Percentiles rank a stretch among this genome's conserved stretches.
Conservation (phyloP, 2,329 filamentous ascomycete genomes). For the Alternaria panax region DNA sequence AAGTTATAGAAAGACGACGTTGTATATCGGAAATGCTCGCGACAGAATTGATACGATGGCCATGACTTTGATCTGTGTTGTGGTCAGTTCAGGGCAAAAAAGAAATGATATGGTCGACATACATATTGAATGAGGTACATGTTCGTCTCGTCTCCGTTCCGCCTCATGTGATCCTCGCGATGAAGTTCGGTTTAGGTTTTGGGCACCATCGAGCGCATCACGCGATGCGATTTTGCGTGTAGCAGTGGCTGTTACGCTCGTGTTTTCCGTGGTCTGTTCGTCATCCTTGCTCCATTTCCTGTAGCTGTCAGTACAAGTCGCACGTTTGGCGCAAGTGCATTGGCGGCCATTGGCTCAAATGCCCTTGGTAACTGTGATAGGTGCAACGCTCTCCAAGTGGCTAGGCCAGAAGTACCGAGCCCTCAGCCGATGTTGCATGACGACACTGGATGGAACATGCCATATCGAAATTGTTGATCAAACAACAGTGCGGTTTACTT, state of each 20-base stretch:
- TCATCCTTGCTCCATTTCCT: constrained; percentile 56
- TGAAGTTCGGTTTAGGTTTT: constrained; percentile 38
- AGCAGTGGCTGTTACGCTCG: constrained; percentile 28
- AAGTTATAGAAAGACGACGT: constrained; percentile 54
- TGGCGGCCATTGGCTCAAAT: constrained; percentile 14
- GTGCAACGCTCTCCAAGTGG: constrained; percentile 28
- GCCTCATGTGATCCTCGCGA: constrained; percentile 53
- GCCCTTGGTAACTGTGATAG: constrained; percentile 21
- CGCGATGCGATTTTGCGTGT: constrained; percentile 51
- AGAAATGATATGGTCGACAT: constrained; percentile 45
- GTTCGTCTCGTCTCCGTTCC: constrained; percentile 60
- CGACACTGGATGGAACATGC: constrained; percentile 24
- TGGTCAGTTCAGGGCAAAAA: constrained; percentile 24
- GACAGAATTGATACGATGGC: constrained; percentile 49
- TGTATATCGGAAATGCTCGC: constrained; percentile 54
- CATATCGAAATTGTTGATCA: constrained; percentile 13
- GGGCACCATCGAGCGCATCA: constrained; percentile 47
- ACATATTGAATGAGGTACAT: constrained; percentile 72
- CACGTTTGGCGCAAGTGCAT: constrained; percentile 7
- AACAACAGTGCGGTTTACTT: constrained; percentile 17
- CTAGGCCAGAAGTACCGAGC: constrained; percentile 27
- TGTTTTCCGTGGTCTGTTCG: constrained; percentile 38
- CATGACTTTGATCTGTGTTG: constrained; percentile 57
- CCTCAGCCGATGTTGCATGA: constrained; percentile 29
- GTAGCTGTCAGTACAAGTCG: constrained; percentile 30